Base-by-base conservation (phyloP, 2,329 filamentous ascomycete genomes). In the Chaetomiaceae sp. region DNA sequence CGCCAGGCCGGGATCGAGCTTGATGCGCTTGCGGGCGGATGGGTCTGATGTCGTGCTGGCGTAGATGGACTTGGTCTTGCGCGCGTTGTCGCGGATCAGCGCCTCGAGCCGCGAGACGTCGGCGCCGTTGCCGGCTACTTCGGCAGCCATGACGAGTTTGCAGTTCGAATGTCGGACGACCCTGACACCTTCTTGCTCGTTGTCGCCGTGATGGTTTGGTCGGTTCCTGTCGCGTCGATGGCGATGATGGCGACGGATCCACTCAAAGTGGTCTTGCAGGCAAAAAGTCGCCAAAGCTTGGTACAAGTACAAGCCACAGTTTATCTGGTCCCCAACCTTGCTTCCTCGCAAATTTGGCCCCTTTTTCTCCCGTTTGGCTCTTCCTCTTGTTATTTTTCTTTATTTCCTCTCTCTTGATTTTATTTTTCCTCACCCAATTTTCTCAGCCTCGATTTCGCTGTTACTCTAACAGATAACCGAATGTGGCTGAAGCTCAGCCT, bases 51-150 rank as follows among this genome's bases (percentile, higher is more conserved):
- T 54, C 7, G 63, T 61, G 52, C 62, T 68, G 54, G 68, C 63
- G 60, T 72, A 77, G 47, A 75, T 64, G 14, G 69, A 62, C 59
- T 70, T 69, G 19, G 73, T 64, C 58, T 66, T 65, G 58, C 69
- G 72, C 19, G 72, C 71, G 57, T 76, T 77, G 61, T 69, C 66
- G 49, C 68, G 65, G 54, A 76, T 65, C 23, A 75, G 65, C 3
- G 58, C 53, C 58, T 71, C 64, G n/a, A 76, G 65, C 31, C 59
- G 59, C 61, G 62, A 53, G 43, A 66, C 62, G 17, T 48, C 53
- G 46, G 60, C 31, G 42, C 60, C 56, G 44, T 60, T 58, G 52
- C 61, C 61, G 51, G 61, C 63, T 47, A 68, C 61, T 43, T 69
- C 62, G 45, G 67, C 63, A 51, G 68, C 66, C 64, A 64, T 64